A percentile compares a stretch with the other conserved stretches of the same genome.
Conservation (phyloP, 768 basidiomycete genomes). For the Trametes villosa region DNA sequence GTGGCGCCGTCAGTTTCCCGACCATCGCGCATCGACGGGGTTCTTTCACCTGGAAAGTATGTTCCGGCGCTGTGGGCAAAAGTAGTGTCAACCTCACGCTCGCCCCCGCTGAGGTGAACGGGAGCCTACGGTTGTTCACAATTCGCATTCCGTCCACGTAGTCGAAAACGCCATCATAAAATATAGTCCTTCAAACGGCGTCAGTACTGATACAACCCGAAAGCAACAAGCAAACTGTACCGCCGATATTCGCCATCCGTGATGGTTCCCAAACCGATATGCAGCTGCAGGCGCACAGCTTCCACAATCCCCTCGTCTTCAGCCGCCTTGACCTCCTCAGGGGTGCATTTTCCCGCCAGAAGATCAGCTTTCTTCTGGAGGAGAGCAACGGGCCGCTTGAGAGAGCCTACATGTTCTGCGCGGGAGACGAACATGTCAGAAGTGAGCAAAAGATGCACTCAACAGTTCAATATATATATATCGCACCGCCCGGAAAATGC, state of each 20-base stretch:
- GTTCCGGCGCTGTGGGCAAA: constrained; percentile 6
- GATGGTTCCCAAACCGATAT: constrained; percentile 58
- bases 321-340: constrained; percentile 45
- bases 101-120: neutral
- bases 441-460: neutral
- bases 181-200: constrained; percentile 45
- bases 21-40: constrained; percentile 26
- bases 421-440: constrained; percentile 24
- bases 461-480: neutral
- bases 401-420: constrained; percentile 64
- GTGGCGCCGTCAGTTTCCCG: constrained; percentile 12
- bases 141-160: constrained; percentile 61
- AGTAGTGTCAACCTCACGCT: neutral
- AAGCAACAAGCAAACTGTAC: constrained; percentile 19
- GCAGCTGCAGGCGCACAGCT: constrained; percentile 55
- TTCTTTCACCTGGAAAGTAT: constrained; percentile 45
- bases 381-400: constrained; percentile 55
- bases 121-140: constrained; percentile 41
- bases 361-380: constrained; percentile 48
- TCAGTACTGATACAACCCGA: neutral
- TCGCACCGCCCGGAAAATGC: neutral
- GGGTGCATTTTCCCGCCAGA: constrained; percentile 44
- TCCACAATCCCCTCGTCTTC: constrained; percentile 59
- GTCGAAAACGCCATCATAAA: constrained; percentile 69
- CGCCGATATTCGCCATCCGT: constrained; percentile 59